These are phyloP conservation scores for Coemansia sp. DNA, from an alignment of 192 early-diverging fungal species.

Conservation along the genomic window DNA sequence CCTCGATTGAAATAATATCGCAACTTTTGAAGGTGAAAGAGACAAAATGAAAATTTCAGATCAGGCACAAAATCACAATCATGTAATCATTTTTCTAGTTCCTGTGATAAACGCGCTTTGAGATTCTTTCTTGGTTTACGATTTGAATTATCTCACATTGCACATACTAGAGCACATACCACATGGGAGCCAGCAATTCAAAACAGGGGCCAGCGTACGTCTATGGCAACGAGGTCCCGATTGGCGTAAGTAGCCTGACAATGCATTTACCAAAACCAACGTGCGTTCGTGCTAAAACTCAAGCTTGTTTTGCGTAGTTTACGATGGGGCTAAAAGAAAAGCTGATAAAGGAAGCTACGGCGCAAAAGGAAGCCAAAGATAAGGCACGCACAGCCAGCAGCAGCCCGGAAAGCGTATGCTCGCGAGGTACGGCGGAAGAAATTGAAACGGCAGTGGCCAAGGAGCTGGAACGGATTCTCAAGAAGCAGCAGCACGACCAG, in stretches of 20 bases:
- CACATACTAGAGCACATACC: not conserved
- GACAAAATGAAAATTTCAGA: slow-evolving; percentile 1
- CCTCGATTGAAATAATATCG: not conserved
- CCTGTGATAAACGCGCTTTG: not conserved
- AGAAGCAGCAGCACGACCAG: slow-evolving; percentile 46
- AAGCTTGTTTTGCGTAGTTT: slow-evolving; percentile 19
- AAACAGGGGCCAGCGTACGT: slow-evolving; percentile 46
- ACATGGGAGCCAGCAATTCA: slow-evolving; percentile 49
- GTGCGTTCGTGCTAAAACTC: not conserved
- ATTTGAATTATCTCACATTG: not conserved
- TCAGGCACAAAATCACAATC: not conserved
- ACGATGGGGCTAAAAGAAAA: slow-evolving; percentile 37
- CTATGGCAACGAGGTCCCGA: slow-evolving; percentile 37
- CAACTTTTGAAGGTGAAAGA: not conserved
- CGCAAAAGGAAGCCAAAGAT: not conserved
- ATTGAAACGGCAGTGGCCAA: slow-evolving; percentile 38
- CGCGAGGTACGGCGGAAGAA: slow-evolving; percentile 23
- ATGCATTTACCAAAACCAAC: not conserved
- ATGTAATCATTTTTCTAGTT: not conserved
- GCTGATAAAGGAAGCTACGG: slow-evolving; percentile 26
- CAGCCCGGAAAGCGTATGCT: not conserved
- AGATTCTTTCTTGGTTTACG: not conserved
- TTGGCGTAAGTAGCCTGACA: slow-evolving; percentile 38
- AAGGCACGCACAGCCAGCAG: slow-evolving; percentile 3
- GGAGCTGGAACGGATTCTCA: slow-evolving; percentile 48